Evolutionary conservation across 805 yeast species (phyloP).

Genomic region (Teunomyces pallodes): DNA sequence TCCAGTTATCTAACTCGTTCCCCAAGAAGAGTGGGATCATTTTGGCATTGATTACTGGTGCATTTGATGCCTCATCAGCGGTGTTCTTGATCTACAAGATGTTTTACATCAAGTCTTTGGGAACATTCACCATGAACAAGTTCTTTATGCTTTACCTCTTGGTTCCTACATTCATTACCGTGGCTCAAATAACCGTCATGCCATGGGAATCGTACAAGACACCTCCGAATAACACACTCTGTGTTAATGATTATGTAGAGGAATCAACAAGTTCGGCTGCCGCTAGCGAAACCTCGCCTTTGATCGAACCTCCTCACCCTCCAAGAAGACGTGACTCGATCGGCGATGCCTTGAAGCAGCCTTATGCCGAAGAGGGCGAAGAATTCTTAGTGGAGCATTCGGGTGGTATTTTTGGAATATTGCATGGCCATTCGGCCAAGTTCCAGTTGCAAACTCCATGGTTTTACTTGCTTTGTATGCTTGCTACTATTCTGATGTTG

Average conservation of each 20-base stretch:
- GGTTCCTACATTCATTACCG: constrained; percentile 49
- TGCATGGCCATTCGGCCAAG: constrained; percentile 51
- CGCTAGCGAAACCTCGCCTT: constrained; percentile 3
- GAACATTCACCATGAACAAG: constrained; percentile 36
- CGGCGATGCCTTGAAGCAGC: constrained; percentile 56
- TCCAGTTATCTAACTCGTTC: constrained; percentile 56
- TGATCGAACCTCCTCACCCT: not conserved
- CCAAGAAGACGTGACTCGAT: constrained; percentile 48
- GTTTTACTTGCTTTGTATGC: constrained; percentile 49
- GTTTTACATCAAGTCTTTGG: constrained; percentile 31
- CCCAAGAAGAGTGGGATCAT: constrained; percentile 52
- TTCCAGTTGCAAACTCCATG: constrained; percentile 51
- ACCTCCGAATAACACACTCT: constrained; percentile 17
- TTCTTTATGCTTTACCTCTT: constrained; percentile 48
- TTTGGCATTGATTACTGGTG: constrained; percentile 55
- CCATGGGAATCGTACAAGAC: constrained; percentile 50
- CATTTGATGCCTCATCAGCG: constrained; percentile 58
- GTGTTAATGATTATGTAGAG: constrained; percentile 18
- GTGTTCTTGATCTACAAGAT: constrained; percentile 49
- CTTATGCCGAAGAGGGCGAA: constrained; percentile 51
- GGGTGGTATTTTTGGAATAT: constrained; percentile 51
- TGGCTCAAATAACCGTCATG: constrained; percentile 48
- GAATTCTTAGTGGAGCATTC: constrained; percentile 32
- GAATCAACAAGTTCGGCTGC: not conserved
- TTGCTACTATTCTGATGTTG: constrained; percentile 56